phyloP scores from a whole-genome alignment of 768 basidiomycete species.

The Tremella fuciformis region DNA sequence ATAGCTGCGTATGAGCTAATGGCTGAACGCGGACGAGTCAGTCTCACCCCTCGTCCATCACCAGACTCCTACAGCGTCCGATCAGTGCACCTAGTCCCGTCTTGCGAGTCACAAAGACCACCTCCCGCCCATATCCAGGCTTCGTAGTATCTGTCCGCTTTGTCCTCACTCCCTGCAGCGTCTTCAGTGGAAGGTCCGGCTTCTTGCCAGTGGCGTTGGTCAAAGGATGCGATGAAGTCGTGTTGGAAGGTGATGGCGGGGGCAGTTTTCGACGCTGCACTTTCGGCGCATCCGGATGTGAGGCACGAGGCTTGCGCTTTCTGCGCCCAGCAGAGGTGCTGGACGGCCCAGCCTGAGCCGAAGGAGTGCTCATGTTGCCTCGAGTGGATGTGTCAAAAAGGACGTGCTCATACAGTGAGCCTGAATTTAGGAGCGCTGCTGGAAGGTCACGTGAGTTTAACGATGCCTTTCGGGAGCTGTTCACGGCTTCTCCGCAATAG shows the following conservation, averaged over 20 bases:
- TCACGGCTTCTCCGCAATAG: too few species aligned
- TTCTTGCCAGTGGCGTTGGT: slow-evolving; percentile 8
- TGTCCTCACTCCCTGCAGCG: slow-evolving; percentile 31
- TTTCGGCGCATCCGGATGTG: neutral
- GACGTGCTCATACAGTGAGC: too few species aligned
- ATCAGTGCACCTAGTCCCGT: slow-evolving; percentile 46
- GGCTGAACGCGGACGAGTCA: neutral
- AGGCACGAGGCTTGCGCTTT: neutral
- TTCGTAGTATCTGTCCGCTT: slow-evolving; percentile 36
- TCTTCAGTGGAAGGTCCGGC: slow-evolving; percentile 15
- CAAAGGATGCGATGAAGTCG: slow-evolving; percentile 6
- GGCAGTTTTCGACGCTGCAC: neutral
- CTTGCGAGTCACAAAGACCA: slow-evolving; percentile 49
- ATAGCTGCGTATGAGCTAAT: slow-evolving; percentile 20
- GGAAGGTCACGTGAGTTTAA: too few species aligned
- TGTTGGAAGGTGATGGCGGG: neutral
- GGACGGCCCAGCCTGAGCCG: neutral
- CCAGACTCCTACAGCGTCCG: slow-evolving; percentile 48
- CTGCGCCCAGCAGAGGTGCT: too few species aligned
- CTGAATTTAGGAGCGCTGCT: too few species aligned
- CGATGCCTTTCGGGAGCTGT: too few species aligned
- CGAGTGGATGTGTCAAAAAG: neutral
- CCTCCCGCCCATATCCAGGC: slow-evolving; percentile 43
- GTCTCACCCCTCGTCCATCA: slow-evolving; percentile 51
- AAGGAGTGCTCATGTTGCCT: neutral